A percentile compares a stretch with the other conserved stretches of the same genome.
phyloP scores from a whole-genome alignment of 148 eudicot genomes.

The Limonium bicolor region DNA sequence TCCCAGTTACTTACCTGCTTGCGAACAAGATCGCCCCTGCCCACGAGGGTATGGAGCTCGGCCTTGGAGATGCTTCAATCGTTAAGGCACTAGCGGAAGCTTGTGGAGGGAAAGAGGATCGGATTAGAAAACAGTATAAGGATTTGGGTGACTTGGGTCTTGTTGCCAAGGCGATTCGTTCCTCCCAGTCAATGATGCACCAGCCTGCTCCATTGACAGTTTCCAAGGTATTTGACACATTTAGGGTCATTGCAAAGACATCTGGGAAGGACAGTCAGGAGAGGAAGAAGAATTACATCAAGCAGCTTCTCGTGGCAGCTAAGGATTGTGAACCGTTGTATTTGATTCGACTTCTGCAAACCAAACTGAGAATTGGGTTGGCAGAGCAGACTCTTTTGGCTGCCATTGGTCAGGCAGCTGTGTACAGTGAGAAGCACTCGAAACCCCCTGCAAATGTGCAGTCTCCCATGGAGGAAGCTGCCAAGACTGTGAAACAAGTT shows the following conservation, averaged over 20 bases:
- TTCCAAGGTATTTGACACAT: slow-evolving; percentile 63
- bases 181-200: slow-evolving; percentile 70
- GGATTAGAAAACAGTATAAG: slow-evolving; percentile 47
- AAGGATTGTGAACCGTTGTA: slow-evolving; percentile 91
- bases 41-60: slow-evolving; percentile 86
- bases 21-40: slow-evolving; percentile 79
- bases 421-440: slow-evolving; percentile 56
- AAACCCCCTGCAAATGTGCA: slow-evolving; percentile 39
- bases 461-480: slow-evolving; percentile 78
- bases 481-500: slow-evolving; percentile 82
- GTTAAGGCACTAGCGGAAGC: slow-evolving; percentile 83
- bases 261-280: slow-evolving; percentile 91
- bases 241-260: slow-evolving; percentile 69
- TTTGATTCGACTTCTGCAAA: slow-evolving; percentile 83
- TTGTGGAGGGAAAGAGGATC: slow-evolving; percentile 51
- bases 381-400: slow-evolving; percentile 88
- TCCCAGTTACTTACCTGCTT: slow-evolving; percentile 57
- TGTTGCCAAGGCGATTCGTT: slow-evolving; percentile 73
- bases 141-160: slow-evolving; percentile 83
- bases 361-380: slow-evolving; percentile 82
- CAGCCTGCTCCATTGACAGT: slow-evolving; percentile 71
- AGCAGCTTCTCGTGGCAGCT: slow-evolving; percentile 79
- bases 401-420: slow-evolving; percentile 87
- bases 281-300: slow-evolving; percentile 78
- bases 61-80: slow-evolving; percentile 76